phyloP scores from a whole-genome alignment of 1,139 yeast species.

The Debaryomyces psychrophilus region DNA sequence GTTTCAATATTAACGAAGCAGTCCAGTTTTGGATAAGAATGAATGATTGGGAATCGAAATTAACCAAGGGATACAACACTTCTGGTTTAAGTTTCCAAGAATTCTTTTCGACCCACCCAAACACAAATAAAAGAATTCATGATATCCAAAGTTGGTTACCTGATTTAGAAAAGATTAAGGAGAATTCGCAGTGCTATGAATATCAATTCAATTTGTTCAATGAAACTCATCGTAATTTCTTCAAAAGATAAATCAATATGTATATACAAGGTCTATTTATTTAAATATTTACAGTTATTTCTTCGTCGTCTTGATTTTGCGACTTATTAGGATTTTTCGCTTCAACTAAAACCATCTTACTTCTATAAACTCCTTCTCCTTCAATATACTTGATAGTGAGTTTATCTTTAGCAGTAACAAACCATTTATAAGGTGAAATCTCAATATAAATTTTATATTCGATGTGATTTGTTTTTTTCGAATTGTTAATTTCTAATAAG shows the following conservation, averaged over 20 bases:
- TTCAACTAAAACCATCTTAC: constrained; percentile 18
- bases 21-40: constrained; percentile 81
- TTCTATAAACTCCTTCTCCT: constrained; percentile 19
- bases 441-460: constrained; percentile 31
- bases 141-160: constrained; percentile 77
- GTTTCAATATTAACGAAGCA: constrained; percentile 77
- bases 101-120: constrained; percentile 88
- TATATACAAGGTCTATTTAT: constrained; percentile 9
- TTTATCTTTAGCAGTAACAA: constrained; percentile 11
- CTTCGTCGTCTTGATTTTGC: constrained; percentile 12
- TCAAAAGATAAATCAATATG: constrained; percentile 13
- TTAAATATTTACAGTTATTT: constrained; percentile 15
- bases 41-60: constrained; percentile 56
- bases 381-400: constrained; percentile 15
- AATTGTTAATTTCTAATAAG: constrained; percentile 27
- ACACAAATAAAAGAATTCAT: constrained; percentile 68
- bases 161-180: constrained; percentile 54
- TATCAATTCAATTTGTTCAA: constrained; percentile 26
- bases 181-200: constrained; percentile 33
- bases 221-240: constrained; percentile 23
- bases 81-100: constrained; percentile 45
- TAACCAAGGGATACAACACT: constrained; percentile 17
- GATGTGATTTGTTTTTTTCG: constrained; percentile 13
- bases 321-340: constrained; percentile 5
- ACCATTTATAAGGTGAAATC: constrained; percentile 27